phyloP scores from a whole-genome alignment of 768 basidiomycete species.

The Leccinum longicurvipes region DNA sequence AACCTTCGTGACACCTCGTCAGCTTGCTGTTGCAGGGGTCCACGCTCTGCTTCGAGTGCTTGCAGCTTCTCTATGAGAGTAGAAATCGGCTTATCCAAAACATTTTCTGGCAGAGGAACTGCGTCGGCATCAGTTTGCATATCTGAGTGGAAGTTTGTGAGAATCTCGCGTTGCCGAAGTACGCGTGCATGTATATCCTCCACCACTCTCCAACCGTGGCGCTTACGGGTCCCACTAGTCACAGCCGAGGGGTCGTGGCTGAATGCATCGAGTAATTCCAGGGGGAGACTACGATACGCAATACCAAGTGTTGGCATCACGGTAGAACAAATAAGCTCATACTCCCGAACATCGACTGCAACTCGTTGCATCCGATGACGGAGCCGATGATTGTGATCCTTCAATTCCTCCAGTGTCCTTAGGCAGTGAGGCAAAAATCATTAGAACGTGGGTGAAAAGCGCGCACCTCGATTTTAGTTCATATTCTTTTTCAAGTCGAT shows the following conservation, averaged over 20 bases:
- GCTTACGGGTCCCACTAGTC: constrained; percentile 58
- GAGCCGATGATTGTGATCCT: constrained; percentile 61
- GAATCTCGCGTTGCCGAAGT: constrained; percentile 54
- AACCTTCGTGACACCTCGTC: constrained; percentile 49
- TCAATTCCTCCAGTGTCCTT: constrained; percentile 60
- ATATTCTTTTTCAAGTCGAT: constrained; percentile 50
- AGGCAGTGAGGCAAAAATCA: neutral
- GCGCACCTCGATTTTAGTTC: constrained; percentile 36
- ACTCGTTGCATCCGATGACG: constrained; percentile 68
- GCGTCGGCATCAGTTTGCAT: constrained; percentile 1
- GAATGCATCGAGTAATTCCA: constrained; percentile 70
- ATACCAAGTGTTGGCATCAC: constrained; percentile 48
- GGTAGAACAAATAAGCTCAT: constrained; percentile 55
- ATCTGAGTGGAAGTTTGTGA: constrained; percentile 43
- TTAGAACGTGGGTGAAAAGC: neutral
- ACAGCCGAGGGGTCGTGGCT: constrained; percentile 77
- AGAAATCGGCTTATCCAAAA: constrained; percentile 54
- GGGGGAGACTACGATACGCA: constrained; percentile 49
- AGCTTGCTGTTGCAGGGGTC: constrained; percentile 44
- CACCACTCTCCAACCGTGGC: constrained; percentile 66
- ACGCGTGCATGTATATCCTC: constrained; percentile 72
- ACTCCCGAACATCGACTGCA: constrained; percentile 59
- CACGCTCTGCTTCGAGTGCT: constrained; percentile 45
- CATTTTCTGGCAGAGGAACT: constrained; percentile 31
- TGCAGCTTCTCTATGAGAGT: constrained; percentile 48